Percentiles rank a stretch among this genome's conserved stretches.
Conservation (phyloP, 805 yeast species). For the Kurtzmaniella cleridarum region DNA sequence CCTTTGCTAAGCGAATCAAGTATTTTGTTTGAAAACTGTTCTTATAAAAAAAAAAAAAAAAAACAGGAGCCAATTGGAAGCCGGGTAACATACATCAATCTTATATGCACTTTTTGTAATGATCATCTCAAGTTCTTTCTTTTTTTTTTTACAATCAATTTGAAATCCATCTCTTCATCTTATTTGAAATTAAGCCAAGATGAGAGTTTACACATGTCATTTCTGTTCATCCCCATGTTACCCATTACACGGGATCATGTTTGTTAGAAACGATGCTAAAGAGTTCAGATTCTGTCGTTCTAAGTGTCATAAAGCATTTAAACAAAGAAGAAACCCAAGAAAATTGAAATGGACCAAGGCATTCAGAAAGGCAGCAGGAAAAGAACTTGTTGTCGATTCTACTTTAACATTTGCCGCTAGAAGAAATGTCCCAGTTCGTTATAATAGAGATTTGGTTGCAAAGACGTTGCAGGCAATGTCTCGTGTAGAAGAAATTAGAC, state of each 20-base stretch:
- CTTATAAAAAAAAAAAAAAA: too few relatives aligned
- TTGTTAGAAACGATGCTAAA: slow-evolving; percentile 96
- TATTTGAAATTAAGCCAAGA: slow-evolving; percentile 17
- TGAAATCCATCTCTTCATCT: not conserved
- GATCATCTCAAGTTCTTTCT: too few relatives aligned
- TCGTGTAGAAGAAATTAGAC: slow-evolving; percentile 93
- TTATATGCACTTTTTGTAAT: too few relatives aligned
- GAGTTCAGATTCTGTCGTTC: slow-evolving; percentile 97
- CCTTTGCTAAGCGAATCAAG: too few relatives aligned
- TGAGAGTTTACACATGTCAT: slow-evolving; percentile 91
- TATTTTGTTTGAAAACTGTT: too few relatives aligned
- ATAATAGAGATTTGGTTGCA: slow-evolving; percentile 92
- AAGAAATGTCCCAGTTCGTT: slow-evolving; percentile 96
- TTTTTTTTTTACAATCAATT: too few relatives aligned
- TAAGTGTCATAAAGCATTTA: slow-evolving; percentile 95
- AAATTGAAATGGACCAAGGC: slow-evolving; percentile 98
- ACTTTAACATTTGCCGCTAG: slow-evolving; percentile 95
- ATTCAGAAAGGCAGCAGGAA: slow-evolving; percentile 97
- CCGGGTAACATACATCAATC: too few relatives aligned
- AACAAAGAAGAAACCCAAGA: slow-evolving; percentile 97
- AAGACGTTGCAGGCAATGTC: slow-evolving; percentile 94
- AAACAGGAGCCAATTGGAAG: too few relatives aligned
- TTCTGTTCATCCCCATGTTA: slow-evolving; percentile 97
- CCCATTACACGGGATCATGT: slow-evolving; percentile 82
- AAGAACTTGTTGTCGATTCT: slow-evolving; percentile 95